phyloP scores from a whole-genome alignment of 139 green algal genomes.

The Astrephomene gubernaculifera region DNA sequence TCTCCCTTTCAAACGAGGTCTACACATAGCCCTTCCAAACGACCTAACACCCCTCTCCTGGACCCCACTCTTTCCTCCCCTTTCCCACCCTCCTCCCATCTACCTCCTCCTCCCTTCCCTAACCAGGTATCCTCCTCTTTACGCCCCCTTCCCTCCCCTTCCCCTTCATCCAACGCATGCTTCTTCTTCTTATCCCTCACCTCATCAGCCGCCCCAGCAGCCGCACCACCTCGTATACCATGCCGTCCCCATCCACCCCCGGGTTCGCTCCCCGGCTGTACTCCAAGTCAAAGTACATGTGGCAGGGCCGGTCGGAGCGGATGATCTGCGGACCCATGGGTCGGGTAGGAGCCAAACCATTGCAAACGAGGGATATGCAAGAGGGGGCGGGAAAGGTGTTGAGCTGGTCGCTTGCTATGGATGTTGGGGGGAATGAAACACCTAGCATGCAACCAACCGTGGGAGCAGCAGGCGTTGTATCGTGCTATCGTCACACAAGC shows the following conservation, averaged over 20 bases:
- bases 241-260: slow-evolving; percentile 61
- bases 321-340: slow-evolving; percentile 62
- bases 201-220: slow-evolving; percentile 17
- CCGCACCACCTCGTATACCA: slow-evolving; percentile 73
- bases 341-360: not conserved
- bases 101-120: not conserved
- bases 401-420: not conserved
- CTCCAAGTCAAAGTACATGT: slow-evolving; percentile 95
- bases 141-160: not conserved
- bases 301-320: slow-evolving; percentile 74
- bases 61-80: slow-evolving; percentile 51
- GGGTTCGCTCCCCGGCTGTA: slow-evolving; percentile 71
- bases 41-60: too few species aligned
- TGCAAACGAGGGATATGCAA: not conserved
- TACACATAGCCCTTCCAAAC: too few species aligned
- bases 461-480: not conserved
- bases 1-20: too few species aligned
- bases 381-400: not conserved
- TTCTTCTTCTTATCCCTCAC: not conserved
- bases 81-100: not conserved
- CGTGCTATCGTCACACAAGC: not conserved
- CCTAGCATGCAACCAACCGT: not conserved
- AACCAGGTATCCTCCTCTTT: not conserved
- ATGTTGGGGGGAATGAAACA: not conserved
- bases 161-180: not conserved